Percentiles rank a stretch among this genome's conserved stretches.
phyloP scores from a whole-genome alignment of 1,284 basidiomycete species.

The Ustilago tritici region DNA sequence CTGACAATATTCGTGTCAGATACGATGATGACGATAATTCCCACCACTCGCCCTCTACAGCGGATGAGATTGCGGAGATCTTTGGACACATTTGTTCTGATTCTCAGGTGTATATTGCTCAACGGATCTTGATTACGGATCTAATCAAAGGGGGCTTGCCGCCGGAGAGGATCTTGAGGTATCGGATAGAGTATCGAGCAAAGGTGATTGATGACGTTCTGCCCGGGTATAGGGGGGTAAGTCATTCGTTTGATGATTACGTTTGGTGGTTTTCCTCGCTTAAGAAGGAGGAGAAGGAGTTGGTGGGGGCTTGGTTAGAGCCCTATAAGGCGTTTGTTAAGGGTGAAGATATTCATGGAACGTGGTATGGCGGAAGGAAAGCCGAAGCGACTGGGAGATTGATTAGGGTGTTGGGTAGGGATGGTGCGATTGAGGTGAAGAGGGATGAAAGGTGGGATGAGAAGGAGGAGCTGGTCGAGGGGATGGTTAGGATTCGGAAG shows the following conservation, averaged over 20 bases:
- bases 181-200: slow-evolving; percentile 44
- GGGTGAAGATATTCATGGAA: slow-evolving; percentile 15
- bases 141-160: slow-evolving; percentile 21
- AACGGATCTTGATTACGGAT: slow-evolving; percentile 43
- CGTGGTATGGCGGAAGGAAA: slow-evolving; percentile 21
- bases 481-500: slow-evolving; percentile 21
- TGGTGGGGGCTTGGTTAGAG: slow-evolving; percentile 21
- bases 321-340: slow-evolving; percentile 25
- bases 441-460: slow-evolving; percentile 31
- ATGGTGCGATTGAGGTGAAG: slow-evolving; percentile 17
- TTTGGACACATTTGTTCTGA: slow-evolving; percentile 42
- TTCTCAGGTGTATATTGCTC: slow-evolving; percentile 50
- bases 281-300: slow-evolving; percentile 2
- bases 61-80: slow-evolving; percentile 17
- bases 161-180: slow-evolving; percentile 25
- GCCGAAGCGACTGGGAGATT: slow-evolving; percentile 12
- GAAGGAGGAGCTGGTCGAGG: slow-evolving; percentile 25
- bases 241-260: slow-evolving; percentile 49
- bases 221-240: slow-evolving; percentile 32
- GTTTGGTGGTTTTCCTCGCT: slow-evolving; percentile 40
- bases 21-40: slow-evolving; percentile 20
- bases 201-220: slow-evolving; percentile 14
- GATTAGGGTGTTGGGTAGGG: slow-evolving; percentile 18
- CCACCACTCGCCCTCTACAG: background rate
- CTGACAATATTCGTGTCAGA: slow-evolving; percentile 38